Conservation (phyloP, 2,329 filamentous ascomycete genomes). For the Myotisia sp. region DNA sequence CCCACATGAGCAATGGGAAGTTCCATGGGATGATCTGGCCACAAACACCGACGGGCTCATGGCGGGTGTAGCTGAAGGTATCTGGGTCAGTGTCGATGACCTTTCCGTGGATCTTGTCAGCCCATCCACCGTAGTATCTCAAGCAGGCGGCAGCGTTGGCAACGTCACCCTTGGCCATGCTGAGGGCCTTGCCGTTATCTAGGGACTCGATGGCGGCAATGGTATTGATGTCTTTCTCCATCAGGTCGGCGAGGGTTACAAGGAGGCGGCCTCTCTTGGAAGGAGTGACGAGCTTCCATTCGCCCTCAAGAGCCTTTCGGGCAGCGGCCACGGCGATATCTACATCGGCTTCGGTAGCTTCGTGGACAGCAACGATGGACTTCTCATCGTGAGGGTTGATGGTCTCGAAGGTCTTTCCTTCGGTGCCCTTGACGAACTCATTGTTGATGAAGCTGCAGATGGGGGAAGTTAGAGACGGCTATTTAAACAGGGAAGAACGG, state of each 20-base stretch:
- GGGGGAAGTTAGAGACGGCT: constrained; percentile 1
- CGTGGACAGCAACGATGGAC: constrained; percentile 66
- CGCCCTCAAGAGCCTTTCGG: constrained; percentile 67
- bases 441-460: constrained; percentile 50
- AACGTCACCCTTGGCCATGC: constrained; percentile 54
- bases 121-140: constrained; percentile 83
- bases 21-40: constrained; percentile 88
- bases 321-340: constrained; percentile 70
- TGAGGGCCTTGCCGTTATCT: constrained; percentile 36
- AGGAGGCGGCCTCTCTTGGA: constrained; percentile 56
- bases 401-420: constrained; percentile 83
- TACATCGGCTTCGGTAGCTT: constrained; percentile 68
- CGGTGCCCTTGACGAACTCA: constrained; percentile 68
- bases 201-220: constrained; percentile 73
- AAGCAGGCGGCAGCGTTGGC: constrained; percentile 53
- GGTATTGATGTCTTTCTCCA: constrained; percentile 62
- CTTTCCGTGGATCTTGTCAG: constrained; percentile 87
- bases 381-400: constrained; percentile 79
- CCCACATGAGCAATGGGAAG: constrained; percentile 71
- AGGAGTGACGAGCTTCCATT: constrained; percentile 55
- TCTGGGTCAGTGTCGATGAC: constrained; percentile 65
- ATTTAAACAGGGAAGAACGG: not conserved
- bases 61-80: constrained; percentile 70
- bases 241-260: constrained; percentile 62
- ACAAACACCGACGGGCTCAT: constrained; percentile 68